Conservation (phyloP, 768 basidiomycete genomes). For the Termitomyces sp. region DNA sequence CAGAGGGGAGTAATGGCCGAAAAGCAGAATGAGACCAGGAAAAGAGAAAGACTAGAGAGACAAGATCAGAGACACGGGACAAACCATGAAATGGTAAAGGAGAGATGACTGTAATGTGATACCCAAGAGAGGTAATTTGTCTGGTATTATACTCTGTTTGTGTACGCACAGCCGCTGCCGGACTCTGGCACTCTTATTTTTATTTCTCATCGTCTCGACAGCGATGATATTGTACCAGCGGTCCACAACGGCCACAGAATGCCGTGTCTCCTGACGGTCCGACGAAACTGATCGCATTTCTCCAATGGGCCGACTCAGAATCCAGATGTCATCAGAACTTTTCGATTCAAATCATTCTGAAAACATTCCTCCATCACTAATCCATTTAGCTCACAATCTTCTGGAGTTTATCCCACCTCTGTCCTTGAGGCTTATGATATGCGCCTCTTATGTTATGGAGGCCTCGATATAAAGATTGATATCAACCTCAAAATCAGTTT, state of each 20-base stretch:
- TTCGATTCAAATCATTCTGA: not conserved
- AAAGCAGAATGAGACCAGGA: constrained; percentile 18
- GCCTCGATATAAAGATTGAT: not conserved
- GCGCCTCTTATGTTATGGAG: too few species aligned
- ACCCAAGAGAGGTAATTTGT: constrained; percentile 11
- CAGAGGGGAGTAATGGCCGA: constrained; percentile 28
- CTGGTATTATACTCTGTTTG: constrained; percentile 17
- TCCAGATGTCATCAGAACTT: not conserved
- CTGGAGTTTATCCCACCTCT: not conserved
- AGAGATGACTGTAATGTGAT: constrained; percentile 5
- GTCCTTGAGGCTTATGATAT: not conserved
- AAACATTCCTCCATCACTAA: not conserved
- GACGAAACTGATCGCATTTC: constrained; percentile 1
- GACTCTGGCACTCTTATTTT: not conserved
- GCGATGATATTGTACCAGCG: not conserved
- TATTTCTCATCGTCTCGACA: not conserved
- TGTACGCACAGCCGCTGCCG: constrained; percentile 3
- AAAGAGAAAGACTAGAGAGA: constrained; percentile 19
- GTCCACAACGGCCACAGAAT: constrained; percentile 21
- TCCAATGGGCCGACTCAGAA: not conserved
- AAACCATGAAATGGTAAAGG: constrained; percentile 23
- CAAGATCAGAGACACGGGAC: constrained; percentile 17
- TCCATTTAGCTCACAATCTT: not conserved
- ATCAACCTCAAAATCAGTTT: not conserved
- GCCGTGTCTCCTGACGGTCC: constrained; percentile 17